Evolutionary conservation across 768 basidiomycete genomes (phyloP).

Genomic region (Leccinum truebloodii): DNA sequence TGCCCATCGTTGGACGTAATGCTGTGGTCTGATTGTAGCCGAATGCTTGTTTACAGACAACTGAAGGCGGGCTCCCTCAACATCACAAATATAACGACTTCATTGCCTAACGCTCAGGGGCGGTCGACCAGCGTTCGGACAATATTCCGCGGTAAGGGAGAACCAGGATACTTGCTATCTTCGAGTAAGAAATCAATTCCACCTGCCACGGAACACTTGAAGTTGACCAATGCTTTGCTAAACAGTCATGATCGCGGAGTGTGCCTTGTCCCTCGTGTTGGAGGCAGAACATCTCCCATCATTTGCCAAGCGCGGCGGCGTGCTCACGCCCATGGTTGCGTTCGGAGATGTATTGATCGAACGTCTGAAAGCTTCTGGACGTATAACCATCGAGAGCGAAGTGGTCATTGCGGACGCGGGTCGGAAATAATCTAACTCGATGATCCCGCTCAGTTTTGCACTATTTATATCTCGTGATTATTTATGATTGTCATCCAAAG

Average conservation of each 20-base stretch:
- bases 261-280: conserved; percentile 69
- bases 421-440: conserved; percentile 8
- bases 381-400: conserved; percentile 57
- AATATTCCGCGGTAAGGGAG: conserved; percentile 64
- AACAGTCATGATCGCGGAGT: conserved; percentile 75
- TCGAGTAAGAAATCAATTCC: conserved; percentile 7
- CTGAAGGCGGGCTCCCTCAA: conserved; percentile 61
- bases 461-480: conserved; percentile 1
- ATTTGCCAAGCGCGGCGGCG: conserved; percentile 65
- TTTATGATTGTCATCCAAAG: background rate
- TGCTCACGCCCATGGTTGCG: conserved; percentile 82
- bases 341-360: conserved; percentile 76
- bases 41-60: conserved; percentile 36
- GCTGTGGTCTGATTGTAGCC: conserved; percentile 4
- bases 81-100: conserved; percentile 71
- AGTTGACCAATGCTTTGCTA: conserved; percentile 4
- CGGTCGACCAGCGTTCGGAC: conserved; percentile 53
- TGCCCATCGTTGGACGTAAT: background rate
- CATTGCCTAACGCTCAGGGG: conserved; percentile 44
- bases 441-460: background rate
- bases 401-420: conserved; percentile 29
- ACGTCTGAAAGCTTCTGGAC: conserved; percentile 59
- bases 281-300: conserved; percentile 55
- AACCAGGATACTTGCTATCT: conserved; percentile 63
- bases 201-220: background rate